A percentile compares a stretch with the other conserved stretches of the same genome.
Evolutionary conservation across 768 basidiomycete species (phyloP).

Genomic region (Hydnomerulius pinastri): DNA sequence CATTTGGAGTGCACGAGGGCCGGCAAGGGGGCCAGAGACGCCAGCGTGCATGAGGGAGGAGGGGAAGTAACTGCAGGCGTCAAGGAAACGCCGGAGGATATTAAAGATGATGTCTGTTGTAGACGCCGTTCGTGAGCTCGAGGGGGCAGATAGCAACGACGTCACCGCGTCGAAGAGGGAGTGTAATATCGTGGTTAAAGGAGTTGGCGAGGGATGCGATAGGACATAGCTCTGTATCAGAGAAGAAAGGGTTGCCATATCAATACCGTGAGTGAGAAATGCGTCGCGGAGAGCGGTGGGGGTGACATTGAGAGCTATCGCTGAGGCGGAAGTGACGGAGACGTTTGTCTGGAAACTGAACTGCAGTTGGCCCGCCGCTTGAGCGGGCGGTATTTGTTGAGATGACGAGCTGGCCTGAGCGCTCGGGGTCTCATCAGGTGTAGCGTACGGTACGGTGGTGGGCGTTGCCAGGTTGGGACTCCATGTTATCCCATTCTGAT

Average conservation of each 20-base stretch:
- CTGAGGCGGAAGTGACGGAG: conserved; percentile 39
- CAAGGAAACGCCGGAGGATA: conserved; percentile 52
- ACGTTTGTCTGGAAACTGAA: conserved; percentile 47
- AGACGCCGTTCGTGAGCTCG: conserved; percentile 36
- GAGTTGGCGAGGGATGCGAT: conserved; percentile 49
- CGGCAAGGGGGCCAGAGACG: conserved; percentile 54
- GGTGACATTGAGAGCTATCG: conserved; percentile 31
- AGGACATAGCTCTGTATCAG: conserved; percentile 54
- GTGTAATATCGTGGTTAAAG: conserved; percentile 50
- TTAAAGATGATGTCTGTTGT: conserved; percentile 37
- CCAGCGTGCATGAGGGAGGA: conserved; percentile 52
- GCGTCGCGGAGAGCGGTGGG: conserved; percentile 33
- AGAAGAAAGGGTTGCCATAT: conserved; percentile 49
- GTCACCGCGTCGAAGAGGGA: conserved; percentile 56
- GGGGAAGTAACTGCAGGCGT: conserved; percentile 55
- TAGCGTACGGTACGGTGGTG: conserved; percentile 40
- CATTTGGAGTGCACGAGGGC: conserved; percentile 58
- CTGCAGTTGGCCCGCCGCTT: conserved; percentile 39
- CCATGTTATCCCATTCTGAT: conserved; percentile 36
- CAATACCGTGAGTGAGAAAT: conserved; percentile 39
- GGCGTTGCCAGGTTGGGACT: conserved; percentile 39
- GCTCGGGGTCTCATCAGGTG: conserved; percentile 14
- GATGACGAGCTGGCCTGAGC: conserved; percentile 33
- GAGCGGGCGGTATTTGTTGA: conserved; percentile 36
- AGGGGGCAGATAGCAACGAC: conserved; percentile 20